These are phyloP conservation scores for Astraeus odoratus DNA, from an alignment of 768 basidiomycete species.

Conservation along the genomic window DNA sequence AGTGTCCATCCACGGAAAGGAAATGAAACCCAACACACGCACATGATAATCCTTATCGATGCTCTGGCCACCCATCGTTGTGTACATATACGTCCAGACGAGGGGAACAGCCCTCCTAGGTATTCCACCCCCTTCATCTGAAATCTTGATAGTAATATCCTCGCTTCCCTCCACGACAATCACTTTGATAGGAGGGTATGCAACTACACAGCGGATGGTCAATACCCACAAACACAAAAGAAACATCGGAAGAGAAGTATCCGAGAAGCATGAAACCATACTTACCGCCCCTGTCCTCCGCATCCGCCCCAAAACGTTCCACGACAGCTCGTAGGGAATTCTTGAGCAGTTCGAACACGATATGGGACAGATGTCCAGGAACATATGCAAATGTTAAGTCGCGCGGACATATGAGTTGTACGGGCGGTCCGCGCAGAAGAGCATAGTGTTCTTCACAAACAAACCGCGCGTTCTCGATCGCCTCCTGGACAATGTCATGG, in stretches of 20 bases:
- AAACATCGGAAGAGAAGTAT: neutral
- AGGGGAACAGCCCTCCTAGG: conserved; percentile 79
- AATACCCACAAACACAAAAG: neutral
- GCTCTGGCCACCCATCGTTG: conserved; percentile 67
- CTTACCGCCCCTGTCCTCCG: conserved; percentile 40
- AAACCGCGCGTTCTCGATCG: conserved; percentile 93
- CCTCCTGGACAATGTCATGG: conserved; percentile 96
- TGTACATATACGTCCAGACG: conserved; percentile 99
- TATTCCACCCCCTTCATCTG: conserved; percentile 95
- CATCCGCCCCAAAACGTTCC: conserved; percentile 80
- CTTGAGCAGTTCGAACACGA: conserved; percentile 94
- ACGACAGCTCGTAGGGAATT: conserved; percentile 97
- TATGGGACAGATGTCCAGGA: conserved; percentile 93
- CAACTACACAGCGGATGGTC: neutral
- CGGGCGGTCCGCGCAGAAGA: conserved; percentile 93
- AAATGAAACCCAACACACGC: neutral
- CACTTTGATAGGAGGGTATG: conserved; percentile 85
- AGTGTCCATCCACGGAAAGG: neutral
- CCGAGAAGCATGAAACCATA: neutral
- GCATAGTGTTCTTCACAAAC: conserved; percentile 95
- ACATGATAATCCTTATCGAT: conserved; percentile 66
- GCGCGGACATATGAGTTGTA: conserved; percentile 90
- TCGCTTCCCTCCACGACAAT: conserved; percentile 96
- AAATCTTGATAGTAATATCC: conserved; percentile 98
- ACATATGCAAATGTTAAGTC: conserved; percentile 90